Evolutionary conservation across 2,329 filamentous ascomycete genomes (phyloP).

Genomic region (Apiospora pterosperma): DNA sequence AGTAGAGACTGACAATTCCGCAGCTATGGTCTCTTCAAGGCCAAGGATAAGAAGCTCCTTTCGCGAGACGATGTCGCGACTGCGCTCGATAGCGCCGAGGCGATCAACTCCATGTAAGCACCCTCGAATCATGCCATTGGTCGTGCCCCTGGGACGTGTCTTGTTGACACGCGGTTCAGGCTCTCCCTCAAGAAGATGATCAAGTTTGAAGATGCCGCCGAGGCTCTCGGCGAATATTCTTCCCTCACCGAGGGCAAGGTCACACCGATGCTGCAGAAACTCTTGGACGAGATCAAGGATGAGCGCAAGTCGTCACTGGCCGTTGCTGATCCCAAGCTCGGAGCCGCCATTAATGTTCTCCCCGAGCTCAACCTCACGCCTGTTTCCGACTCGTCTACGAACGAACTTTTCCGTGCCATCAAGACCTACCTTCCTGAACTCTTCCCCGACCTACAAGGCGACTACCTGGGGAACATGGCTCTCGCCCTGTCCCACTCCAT

Average conservation of each 20-base stretch:
- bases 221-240: conserved; percentile 86
- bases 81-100: conserved; percentile 76
- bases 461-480: conserved; percentile 90
- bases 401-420: conserved; percentile 91
- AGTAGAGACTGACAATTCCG: conserved; percentile 18
- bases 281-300: conserved; percentile 88
- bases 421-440: conserved; percentile 86
- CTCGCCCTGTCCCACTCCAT: conserved; percentile 96
- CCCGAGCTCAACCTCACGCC: conserved; percentile 82
- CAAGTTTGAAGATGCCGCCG: conserved; percentile 93
- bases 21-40: conserved; percentile 97
- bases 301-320: conserved; percentile 96
- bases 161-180: conserved; percentile 38
- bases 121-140: not conserved
- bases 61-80: conserved; percentile 78
- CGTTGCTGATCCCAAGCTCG: conserved; percentile 90
- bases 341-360: conserved; percentile 87
- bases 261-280: conserved; percentile 75
- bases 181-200: conserved; percentile 95
- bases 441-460: conserved; percentile 80
- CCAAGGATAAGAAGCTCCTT: conserved; percentile 96
- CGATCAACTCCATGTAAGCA: conserved; percentile 79
- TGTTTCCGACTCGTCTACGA: conserved; percentile 75
- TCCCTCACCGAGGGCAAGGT: conserved; percentile 92
- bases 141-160: not conserved